Base-by-base conservation (phyloP, 148 eudicot species). In the Rhododendron williamsianum region DNA sequence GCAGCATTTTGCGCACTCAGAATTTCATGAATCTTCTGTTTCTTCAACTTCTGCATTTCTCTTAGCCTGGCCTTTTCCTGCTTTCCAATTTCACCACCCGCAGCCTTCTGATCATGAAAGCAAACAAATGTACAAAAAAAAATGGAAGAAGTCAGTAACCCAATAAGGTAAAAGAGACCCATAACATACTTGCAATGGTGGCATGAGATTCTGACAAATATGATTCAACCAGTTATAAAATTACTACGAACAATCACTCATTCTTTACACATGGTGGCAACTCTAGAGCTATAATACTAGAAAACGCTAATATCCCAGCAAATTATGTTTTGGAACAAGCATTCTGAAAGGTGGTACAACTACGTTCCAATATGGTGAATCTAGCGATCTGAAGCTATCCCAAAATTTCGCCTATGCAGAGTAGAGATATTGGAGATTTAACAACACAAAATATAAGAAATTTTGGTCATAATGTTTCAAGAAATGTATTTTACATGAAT, bases 21-120 rank as follows among this genome's bases (percentile, higher is more conserved):
- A 48, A 96, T 94, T 85, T 96, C 96, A 85, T 95, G 97, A 89
- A 96, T 89, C 88, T 96, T 96, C 81, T 94, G 96, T 86, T 91
- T 96, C 92, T 96, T 96, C 81, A 89, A 78, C 89, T 91, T 93
- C 87, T 96, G 91, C 99, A 96, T 94, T 87, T 96, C 92, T 81
- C 87, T 96, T 83, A 96, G 85, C 87, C 98, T 89, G 0, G 93
- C 93, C 84, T 82, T 94, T 86, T 96, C 99, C 15, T 93, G 93
- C 91, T 95, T 95, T 30, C 92, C 86, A 76, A 93, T 82, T 84
- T 92, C 96, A 81, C 86, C 90, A 81, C 83, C 86, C 27, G 18
- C 90, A 85, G n/a, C 90, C 85, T 90, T 89, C 21, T 79, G 93
- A 51, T 93, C 94, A 98, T 94, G 90, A 51, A 82, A 49, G 2